Base-by-base conservation (phyloP, 2,329 filamentous ascomycete species). In the Arachnomyces sp. region DNA sequence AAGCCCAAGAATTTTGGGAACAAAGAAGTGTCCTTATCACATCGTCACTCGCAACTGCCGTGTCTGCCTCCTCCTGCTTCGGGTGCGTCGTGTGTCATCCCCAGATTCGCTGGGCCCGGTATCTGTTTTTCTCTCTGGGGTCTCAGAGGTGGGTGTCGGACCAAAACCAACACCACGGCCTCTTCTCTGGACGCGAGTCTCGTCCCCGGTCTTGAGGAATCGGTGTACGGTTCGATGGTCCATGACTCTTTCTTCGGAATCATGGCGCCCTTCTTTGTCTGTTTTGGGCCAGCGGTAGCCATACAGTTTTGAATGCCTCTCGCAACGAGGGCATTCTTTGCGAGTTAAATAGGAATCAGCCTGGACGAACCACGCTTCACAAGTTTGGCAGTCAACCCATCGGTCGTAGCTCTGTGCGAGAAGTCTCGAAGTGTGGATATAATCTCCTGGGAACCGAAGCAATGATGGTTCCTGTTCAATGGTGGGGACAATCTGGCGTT, bases 201-300 rank as follows among this genome's bases (percentile, higher is more conserved):
- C 86, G 40, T 88, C 81, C 2, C 81, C 75, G 0, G 78, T 71
- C 16, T 80, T 75, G 4, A 95, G 66, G 54, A 95, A 95, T 0
- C 90, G 82, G 61, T 95, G 85, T 3, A 96, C 75, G 0, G 75
- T 81, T n/a, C 90, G 74, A 56, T 95, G 89, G 57, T 96, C 90
- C 44, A 92, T 72, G 1, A 94, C 69, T 4, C 78, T 62, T 50
- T 78, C 70, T 46, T 79, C 74, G 7, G 77, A 80, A 57, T 96
- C 92, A 14, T 75, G 62, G 12, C 78, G 78, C 1, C 86, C 86
- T 17, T 83, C 79, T 46, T 74, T 83, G 44, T 95, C 84, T 0
- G 92, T 96, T 69, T 98, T 95, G 4, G 92, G 92, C 92, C 92
- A 98, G 42, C 84, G 73, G 56, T 85, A 95, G 0, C 93, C 93